Base-by-base conservation (phyloP, 2,329 filamentous ascomycete genomes). In the Xylariaceae sp. region DNA sequence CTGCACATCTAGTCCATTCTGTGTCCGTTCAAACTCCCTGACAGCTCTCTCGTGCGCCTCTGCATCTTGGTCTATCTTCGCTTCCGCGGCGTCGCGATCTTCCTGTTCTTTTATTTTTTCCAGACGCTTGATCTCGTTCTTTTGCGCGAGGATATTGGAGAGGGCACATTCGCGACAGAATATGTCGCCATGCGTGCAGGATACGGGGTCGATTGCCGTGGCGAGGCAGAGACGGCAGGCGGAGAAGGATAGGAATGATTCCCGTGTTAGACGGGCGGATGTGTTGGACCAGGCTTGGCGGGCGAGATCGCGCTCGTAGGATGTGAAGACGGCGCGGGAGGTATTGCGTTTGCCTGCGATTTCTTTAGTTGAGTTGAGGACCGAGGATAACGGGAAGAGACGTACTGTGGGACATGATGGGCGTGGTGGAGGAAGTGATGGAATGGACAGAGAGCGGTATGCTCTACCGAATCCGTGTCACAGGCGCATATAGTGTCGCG, bases 151-250 rank as follows among this genome's bases (percentile, higher is more conserved):
- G n/a, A 99, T 84, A 64, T 97, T 96, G 60, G 78, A 86, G 48
- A 97, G 82, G 9, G 91, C 92, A 73, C 93, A 99, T 74, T 97
- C 94, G 61, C 90, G 86, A 70, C 93, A 99, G 75, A 97, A 97
- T 13, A 99, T 78, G 70, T 97, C 92, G 55, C 93, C 93, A 58
- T 86, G 82, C 2, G 81, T 76, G 70, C 93, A 97, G 18, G 90
- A 85, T 34, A 97, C 90, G 1, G 94, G 92, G 43, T 90, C 83
- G 31, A 87, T 82, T 17, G 92, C 88, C 7, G 87, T 82, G 54
- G 91, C 83, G 14, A 97, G 85, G 66, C 93, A 99, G 28, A 99
- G 79, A 48, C 87, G 83, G 74, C 93, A 99, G 18, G 87, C 90
- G 48, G 88, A 90, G 69, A 97, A 96, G 5, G 90, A 87, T 11